Percentiles rank a stretch among this genome's conserved stretches.
These are phyloP conservation scores for Entomortierella chlamydospora DNA, from an alignment of 192 early-diverging fungal genomes.

Conservation along the genomic window DNA sequence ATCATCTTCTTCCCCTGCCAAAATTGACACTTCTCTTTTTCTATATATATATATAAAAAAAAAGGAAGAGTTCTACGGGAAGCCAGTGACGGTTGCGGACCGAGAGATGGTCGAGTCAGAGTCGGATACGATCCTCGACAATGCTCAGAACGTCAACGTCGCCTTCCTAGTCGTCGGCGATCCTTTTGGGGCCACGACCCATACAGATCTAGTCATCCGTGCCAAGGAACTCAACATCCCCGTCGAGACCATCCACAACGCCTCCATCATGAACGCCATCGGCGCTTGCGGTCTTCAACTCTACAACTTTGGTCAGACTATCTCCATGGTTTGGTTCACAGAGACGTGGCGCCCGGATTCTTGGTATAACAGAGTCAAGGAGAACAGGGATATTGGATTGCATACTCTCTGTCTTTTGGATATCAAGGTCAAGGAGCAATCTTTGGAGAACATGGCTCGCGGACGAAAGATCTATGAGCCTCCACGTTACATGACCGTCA, in stretches of 20 bases:
- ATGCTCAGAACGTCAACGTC: slow-evolving; percentile 91
- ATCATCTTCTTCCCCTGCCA: too few relatives aligned
- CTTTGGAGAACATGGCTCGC: slow-evolving; percentile 93
- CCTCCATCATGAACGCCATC: slow-evolving; percentile 99
- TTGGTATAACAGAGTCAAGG: slow-evolving; percentile 93
- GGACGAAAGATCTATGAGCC: slow-evolving; percentile 96
- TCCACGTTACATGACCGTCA: slow-evolving; percentile 97
- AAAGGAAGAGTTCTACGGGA: slow-evolving; percentile 91
- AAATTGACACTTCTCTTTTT: too few relatives aligned
- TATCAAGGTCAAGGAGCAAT: slow-evolving; percentile 99
- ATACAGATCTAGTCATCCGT: slow-evolving; percentile 95
- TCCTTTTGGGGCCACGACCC: slow-evolving; percentile 97
- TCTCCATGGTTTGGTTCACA: slow-evolving; percentile 98
- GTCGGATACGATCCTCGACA: slow-evolving; percentile 87
- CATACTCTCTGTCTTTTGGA: slow-evolving; percentile 96
- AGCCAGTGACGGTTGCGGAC: slow-evolving; percentile 89
- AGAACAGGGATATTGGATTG: slow-evolving; percentile 85
- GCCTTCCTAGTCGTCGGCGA: slow-evolving; percentile 98
- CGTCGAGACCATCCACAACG: slow-evolving; percentile 96
- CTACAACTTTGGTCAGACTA: slow-evolving; percentile 98
- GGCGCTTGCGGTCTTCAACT: slow-evolving; percentile 96
- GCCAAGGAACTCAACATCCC: slow-evolving; percentile 88
- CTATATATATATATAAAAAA: too few relatives aligned
- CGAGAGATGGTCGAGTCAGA: slow-evolving; percentile 97
- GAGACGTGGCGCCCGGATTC: slow-evolving; percentile 97